Percentiles rank a stretch among this genome's conserved stretches.
These are phyloP conservation scores for Candida mattraensis DNA, from an alignment of 805 yeast species.

Conservation along the genomic window DNA sequence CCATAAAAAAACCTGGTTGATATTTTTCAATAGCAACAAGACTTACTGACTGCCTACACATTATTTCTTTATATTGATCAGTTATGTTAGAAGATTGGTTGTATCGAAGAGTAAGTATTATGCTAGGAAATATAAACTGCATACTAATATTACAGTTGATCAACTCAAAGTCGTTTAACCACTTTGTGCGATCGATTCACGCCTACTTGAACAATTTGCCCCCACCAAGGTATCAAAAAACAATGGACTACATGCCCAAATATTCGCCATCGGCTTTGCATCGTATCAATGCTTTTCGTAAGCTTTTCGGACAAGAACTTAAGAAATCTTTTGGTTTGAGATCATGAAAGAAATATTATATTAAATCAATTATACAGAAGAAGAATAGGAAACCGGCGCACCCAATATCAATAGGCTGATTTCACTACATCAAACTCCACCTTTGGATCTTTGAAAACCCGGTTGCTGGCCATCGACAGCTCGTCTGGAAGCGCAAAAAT, in stretches of 20 bases:
- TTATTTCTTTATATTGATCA: too few relatives aligned
- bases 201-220: constrained; percentile 63
- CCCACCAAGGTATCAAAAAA: constrained; percentile 36
- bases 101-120: constrained; percentile 30
- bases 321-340: constrained; percentile 52
- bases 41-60: too few relatives aligned
- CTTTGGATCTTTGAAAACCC: constrained; percentile 55
- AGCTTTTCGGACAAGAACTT: constrained; percentile 61
- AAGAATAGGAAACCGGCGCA: too few relatives aligned
- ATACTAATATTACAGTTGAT: constrained; percentile 38
- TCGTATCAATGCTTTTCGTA: constrained; percentile 58
- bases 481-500: constrained; percentile 75
- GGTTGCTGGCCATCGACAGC: constrained; percentile 66
- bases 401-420: constrained; percentile 26
- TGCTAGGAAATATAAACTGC: background rate
- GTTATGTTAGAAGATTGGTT: constrained; percentile 51
- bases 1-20: too few relatives aligned
- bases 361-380: constrained; percentile 3
- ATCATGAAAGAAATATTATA: constrained; percentile 19
- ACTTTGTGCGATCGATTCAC: constrained; percentile 61
- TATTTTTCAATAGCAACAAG: too few relatives aligned
- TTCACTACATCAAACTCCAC: constrained; percentile 31
- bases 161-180: constrained; percentile 57
- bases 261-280: constrained; percentile 52
- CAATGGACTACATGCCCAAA: constrained; percentile 9